Evolutionary conservation across 495 filamentous ascomycete genomes (phyloP).

Genomic region (Sabuloglossum arenarium): DNA sequence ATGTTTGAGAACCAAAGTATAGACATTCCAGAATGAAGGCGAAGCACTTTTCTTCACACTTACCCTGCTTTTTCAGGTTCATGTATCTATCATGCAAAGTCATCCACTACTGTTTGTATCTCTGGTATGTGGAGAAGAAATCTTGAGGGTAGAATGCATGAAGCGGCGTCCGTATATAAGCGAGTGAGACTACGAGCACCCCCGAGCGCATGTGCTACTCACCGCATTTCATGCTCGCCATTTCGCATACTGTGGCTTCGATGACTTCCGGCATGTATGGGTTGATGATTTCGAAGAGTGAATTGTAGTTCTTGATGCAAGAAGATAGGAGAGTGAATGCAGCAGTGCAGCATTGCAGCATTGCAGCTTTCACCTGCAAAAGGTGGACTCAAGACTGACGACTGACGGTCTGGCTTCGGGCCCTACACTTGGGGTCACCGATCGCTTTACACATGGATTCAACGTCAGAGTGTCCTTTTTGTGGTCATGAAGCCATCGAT

Average conservation of each 20-base stretch:
- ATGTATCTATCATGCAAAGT: background rate
- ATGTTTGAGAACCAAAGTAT: background rate
- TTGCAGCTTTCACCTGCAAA: too few species aligned
- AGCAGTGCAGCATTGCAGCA: too few species aligned
- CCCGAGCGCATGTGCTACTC: background rate
- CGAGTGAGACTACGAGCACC: too few species aligned
- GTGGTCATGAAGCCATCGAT: constrained; percentile 29
- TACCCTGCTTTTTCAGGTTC: background rate
- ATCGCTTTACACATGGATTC: background rate
- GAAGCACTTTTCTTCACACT: background rate
- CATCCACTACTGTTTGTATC: background rate
- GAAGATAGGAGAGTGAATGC: background rate
- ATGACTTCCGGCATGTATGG: background rate
- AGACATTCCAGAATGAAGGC: background rate
- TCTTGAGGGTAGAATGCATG: background rate
- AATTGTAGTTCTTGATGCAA: background rate
- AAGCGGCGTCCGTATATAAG: too few species aligned
- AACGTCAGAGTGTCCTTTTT: constrained; percentile 27
- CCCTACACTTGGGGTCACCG: background rate
- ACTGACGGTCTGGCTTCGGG: background rate
- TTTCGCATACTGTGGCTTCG: background rate
- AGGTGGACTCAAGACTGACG: too few species aligned
- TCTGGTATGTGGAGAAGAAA: background rate
- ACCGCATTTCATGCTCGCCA: background rate
- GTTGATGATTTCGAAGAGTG: background rate